Conservation (phyloP, 306 rosid species). For the Dryas alaskensis region DNA sequence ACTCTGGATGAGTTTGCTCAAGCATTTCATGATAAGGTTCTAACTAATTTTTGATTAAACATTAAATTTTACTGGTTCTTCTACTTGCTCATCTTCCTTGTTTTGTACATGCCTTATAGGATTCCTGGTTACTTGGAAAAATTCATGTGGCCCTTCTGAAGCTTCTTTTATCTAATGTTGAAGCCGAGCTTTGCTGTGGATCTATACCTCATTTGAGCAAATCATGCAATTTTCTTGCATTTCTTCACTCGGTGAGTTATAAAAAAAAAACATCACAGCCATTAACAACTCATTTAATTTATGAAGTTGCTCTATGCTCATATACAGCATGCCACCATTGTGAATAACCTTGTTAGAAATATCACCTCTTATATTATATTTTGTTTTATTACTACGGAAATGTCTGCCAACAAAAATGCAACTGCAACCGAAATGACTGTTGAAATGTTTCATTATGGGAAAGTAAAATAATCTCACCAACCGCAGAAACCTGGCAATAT, state of each 20-base stretch:
- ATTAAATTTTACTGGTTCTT: constrained; percentile 20
- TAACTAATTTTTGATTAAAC: constrained; percentile 33
- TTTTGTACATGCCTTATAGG: constrained; percentile 46
- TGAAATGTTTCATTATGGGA: no score
- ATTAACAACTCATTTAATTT: not conserved
- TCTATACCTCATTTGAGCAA: constrained; percentile 56
- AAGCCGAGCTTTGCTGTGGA: constrained; percentile 55
- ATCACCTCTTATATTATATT: no score
- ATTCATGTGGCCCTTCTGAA: constrained; percentile 77
- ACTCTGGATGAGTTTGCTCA: constrained; percentile 90
- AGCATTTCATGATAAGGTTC: constrained; percentile 92
- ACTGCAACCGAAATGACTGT: no score
- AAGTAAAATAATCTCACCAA: no score
- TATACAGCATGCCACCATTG: not conserved
- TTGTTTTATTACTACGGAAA: no score
- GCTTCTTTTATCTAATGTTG: constrained; percentile 72
- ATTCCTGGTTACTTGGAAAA: constrained; percentile 81
- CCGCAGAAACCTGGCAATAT: no score
- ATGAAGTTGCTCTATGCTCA: not conserved
- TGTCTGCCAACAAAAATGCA: no score
- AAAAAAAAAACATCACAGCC: not conserved
- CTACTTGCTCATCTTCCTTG: not conserved
- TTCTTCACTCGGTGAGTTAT: constrained; percentile 83
- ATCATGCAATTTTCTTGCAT: constrained; percentile 87
- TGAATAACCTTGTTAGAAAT: not conserved